These are phyloP conservation scores for Reutealis trisperma DNA, from an alignment of 345 rosid species.

Conservation along the genomic window DNA sequence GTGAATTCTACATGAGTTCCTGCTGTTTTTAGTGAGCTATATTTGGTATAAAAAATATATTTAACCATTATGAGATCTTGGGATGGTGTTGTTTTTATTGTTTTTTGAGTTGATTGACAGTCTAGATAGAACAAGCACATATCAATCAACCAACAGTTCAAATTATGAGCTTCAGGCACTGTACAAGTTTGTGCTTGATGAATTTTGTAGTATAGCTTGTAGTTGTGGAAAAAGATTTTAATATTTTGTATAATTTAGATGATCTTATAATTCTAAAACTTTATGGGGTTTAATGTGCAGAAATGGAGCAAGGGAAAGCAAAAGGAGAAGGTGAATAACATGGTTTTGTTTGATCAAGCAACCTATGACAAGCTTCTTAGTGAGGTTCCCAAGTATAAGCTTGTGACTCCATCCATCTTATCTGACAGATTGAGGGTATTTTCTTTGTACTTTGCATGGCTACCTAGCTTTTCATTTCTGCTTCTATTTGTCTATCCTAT, in stretches of 20 bases:
- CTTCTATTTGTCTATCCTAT: neutral
- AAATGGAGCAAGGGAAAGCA: slow-evolving; percentile 95
- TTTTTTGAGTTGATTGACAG: too few species aligned
- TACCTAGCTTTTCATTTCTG: neutral
- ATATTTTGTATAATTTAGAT: neutral
- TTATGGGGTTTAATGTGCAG: slow-evolving; percentile 33
- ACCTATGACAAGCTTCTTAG: slow-evolving; percentile 78
- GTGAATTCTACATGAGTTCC: too few species aligned
- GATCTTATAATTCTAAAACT: too few species aligned
- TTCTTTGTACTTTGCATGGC: neutral
- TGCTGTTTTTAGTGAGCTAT: too few species aligned
- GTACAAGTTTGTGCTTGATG: too few species aligned
- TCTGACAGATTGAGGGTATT: slow-evolving; percentile 83
- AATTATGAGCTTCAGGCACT: too few species aligned
- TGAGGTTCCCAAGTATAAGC: slow-evolving; percentile 83
- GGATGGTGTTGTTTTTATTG: too few species aligned
- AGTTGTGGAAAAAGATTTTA: neutral
- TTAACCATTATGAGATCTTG: too few species aligned
- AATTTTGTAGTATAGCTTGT: neutral
- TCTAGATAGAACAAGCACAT: too few species aligned
- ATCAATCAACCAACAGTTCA: too few species aligned
- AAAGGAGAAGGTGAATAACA: slow-evolving; percentile 94
- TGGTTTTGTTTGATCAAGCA: slow-evolving; percentile 82
- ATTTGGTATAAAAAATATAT: too few species aligned
- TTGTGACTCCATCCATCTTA: slow-evolving; percentile 76